Percentiles rank a stretch among this genome's conserved stretches.
phyloP scores from a whole-genome alignment of 768 basidiomycete species.

The Leccinum olivaceopallidum region DNA sequence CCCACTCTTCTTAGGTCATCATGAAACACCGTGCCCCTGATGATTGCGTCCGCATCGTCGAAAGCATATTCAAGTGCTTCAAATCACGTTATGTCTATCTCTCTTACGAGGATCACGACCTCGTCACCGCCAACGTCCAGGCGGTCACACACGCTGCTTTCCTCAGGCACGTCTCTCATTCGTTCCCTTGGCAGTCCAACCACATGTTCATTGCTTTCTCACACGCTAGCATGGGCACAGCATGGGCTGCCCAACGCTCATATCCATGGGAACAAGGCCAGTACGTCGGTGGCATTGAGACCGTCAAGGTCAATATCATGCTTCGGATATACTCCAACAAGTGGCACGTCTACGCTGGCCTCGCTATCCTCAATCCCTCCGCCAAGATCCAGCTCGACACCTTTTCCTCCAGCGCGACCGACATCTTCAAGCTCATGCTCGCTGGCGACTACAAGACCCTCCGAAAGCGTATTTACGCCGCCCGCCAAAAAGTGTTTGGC shows the following conservation, averaged over 20 bases:
- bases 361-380: slow-evolving; percentile 95
- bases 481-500: slow-evolving; percentile 77
- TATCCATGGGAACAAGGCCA: slow-evolving; percentile 97
- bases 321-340: slow-evolving; percentile 96
- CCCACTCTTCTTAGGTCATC: slow-evolving; percentile 59
- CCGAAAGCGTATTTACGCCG: slow-evolving; percentile 70
- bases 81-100: slow-evolving; percentile 87
- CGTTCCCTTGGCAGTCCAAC: not conserved
- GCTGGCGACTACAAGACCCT: slow-evolving; percentile 53
- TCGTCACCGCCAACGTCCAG: slow-evolving; percentile 97
- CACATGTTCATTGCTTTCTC: slow-evolving; percentile 5
- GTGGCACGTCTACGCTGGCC: slow-evolving; percentile 98
- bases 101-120: slow-evolving; percentile 95
- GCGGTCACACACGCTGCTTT: slow-evolving; percentile 98
- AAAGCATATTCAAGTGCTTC: slow-evolving; percentile 78
- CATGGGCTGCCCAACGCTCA: slow-evolving; percentile 73
- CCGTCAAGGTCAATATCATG: slow-evolving; percentile 93
- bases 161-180: slow-evolving; percentile 59
- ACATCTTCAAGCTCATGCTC: slow-evolving; percentile 96
- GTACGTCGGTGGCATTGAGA: slow-evolving; percentile 97
- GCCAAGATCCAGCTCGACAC: slow-evolving; percentile 90
- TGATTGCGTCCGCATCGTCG: slow-evolving; percentile 73
- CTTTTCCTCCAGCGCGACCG: slow-evolving; percentile 81
- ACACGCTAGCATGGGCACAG: slow-evolving; percentile 87
- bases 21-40: slow-evolving; percentile 83